Evolutionary conservation across 2,329 filamentous ascomycete species (phyloP).

Genomic region (Macrophomina pseudophaseolina): DNA sequence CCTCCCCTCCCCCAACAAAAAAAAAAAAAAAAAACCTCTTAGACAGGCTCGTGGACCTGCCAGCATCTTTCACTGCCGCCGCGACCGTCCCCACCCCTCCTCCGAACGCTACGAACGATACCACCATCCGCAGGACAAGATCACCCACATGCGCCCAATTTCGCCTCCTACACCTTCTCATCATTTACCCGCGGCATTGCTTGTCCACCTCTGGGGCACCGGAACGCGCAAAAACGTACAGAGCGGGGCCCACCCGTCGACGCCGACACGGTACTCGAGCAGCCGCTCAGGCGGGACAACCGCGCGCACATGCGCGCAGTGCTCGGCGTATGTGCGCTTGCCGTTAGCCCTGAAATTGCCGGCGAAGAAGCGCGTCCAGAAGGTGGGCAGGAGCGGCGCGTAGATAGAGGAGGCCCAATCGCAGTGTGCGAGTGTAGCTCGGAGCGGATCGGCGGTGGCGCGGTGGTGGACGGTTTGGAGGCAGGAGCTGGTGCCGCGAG

Average conservation of each 20-base stretch:
- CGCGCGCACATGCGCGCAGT: conserved; percentile 30
- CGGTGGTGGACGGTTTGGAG: conserved; percentile 1
- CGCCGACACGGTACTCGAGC: conserved; percentile 34
- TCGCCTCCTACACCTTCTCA: no score
- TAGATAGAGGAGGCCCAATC: conserved; percentile 38
- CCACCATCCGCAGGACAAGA: no score
- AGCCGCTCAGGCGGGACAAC: conserved; percentile 33
- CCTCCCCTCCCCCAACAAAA: no score
- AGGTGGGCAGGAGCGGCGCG: conserved; percentile 51
- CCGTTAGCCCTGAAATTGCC: conserved; percentile 5
- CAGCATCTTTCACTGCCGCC: no score
- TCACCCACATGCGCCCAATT: no score
- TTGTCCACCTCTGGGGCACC: no score
- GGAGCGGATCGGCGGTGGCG: not conserved
- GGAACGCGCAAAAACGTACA: conserved; percentile 37
- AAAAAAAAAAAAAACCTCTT: no score
- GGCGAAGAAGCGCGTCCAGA: conserved; percentile 1
- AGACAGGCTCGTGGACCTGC: no score
- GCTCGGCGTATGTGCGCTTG: conserved; percentile 22
- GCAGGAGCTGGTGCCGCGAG: no score
- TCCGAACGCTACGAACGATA: no score
- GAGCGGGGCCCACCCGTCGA: conserved; percentile 38
- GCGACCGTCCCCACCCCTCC: no score
- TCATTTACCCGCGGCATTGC: no score
- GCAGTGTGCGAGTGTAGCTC: conserved; percentile 34